phyloP scores from a whole-genome alignment of 805 yeast genomes.

The Candida berthetii region DNA sequence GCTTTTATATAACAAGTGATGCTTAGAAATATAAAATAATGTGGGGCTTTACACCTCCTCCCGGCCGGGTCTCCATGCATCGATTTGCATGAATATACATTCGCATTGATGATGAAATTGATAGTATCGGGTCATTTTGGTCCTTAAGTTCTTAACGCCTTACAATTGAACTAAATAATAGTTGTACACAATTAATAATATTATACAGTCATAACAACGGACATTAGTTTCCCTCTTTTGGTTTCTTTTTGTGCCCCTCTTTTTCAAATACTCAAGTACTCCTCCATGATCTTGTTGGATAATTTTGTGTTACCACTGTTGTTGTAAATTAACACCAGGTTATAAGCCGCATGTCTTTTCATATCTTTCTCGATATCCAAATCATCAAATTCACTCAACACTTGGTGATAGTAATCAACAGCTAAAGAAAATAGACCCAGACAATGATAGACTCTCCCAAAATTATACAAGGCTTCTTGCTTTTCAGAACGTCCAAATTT shows the following conservation, averaged over 20 bases:
- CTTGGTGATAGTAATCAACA: slow-evolving; percentile 64
- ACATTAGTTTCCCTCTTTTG: not conserved
- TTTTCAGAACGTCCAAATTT: slow-evolving; percentile 35
- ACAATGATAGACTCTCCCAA: slow-evolving; percentile 82
- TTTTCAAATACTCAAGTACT: slow-evolving; percentile 46
- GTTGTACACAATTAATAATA: too few relatives aligned
- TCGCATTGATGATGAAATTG: too few relatives aligned
- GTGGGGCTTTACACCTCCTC: too few relatives aligned
- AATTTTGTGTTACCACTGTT: slow-evolving; percentile 64
- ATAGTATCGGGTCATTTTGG: too few relatives aligned
- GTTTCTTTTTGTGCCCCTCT: too few relatives aligned
- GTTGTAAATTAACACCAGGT: slow-evolving; percentile 68
- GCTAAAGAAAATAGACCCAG: slow-evolving; percentile 76
- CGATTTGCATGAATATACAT: too few relatives aligned
- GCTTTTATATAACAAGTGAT: too few relatives aligned
- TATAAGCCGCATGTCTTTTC: slow-evolving; percentile 80
- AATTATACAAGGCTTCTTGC: slow-evolving; percentile 77
- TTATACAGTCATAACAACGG: not conserved
- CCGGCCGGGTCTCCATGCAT: too few relatives aligned
- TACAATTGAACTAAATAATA: too few relatives aligned
- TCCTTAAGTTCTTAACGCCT: too few relatives aligned
- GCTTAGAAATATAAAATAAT: too few relatives aligned
- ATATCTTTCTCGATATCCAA: slow-evolving; percentile 50
- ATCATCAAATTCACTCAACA: slow-evolving; percentile 35
- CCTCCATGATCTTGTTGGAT: slow-evolving; percentile 60